These are phyloP conservation scores for Oenanthe sinensis DNA, from an alignment of 129 eudicot genomes.

Conservation along the genomic window DNA sequence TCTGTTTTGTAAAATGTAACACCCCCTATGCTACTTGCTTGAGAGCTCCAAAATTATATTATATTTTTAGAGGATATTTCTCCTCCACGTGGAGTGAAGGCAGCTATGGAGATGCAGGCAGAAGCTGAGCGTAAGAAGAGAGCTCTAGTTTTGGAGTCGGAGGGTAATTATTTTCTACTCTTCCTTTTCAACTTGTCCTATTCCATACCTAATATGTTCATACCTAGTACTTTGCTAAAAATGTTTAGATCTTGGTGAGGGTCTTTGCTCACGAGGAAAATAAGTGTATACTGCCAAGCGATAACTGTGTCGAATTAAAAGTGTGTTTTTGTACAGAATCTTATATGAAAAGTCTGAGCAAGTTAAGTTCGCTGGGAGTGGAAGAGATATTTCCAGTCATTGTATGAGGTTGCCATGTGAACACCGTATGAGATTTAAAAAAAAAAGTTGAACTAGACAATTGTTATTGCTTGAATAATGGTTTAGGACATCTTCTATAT, in stretches of 20 bases:
- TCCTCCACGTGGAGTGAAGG: constrained; percentile 90
- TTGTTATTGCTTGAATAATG: neutral
- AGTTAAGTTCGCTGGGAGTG: neutral
- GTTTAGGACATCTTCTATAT: neutral
- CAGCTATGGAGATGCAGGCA: constrained; percentile 98
- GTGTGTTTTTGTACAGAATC: neutral
- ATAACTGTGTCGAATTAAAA: neutral
- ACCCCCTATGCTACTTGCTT: neutral
- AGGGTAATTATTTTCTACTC: constrained; percentile 39
- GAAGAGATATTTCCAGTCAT: neutral
- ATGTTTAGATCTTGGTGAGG: neutral
- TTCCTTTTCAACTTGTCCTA: neutral
- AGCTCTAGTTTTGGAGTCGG: constrained; percentile 87
- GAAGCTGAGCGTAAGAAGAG: constrained; percentile 98
- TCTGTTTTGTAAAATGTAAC: constrained; percentile 14
- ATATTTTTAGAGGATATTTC: constrained; percentile 72
- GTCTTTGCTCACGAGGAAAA: neutral
- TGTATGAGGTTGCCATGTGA: neutral
- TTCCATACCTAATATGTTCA: neutral
- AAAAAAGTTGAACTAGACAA: neutral
- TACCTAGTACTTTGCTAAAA: neutral
- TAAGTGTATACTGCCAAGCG: neutral
- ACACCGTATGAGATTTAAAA: neutral
- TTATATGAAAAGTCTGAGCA: neutral
- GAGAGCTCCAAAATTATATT: neutral